Evolutionary conservation across 257 asterid species (phyloP).

Genomic region (Prunella vulgaris): DNA sequence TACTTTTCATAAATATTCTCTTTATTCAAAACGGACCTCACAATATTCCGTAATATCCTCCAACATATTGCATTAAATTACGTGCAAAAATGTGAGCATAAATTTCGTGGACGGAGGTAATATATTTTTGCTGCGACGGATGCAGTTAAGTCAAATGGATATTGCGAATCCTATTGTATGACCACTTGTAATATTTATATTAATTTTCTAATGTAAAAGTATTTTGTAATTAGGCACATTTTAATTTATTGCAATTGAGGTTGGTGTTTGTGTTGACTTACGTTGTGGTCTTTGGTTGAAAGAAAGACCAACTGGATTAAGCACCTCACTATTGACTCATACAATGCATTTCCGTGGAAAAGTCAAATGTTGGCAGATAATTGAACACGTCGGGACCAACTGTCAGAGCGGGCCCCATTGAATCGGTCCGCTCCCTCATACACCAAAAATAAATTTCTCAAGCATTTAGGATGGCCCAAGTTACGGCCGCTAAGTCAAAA

Average conservation of each 20-base stretch:
- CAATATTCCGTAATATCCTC: too few relatives aligned
- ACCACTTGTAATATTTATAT: neutral
- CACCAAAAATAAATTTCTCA: too few relatives aligned
- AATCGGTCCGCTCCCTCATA: too few relatives aligned
- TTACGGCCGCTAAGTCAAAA: too few relatives aligned
- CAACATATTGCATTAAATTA: too few relatives aligned
- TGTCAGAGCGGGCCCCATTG: too few relatives aligned
- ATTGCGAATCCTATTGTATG: neutral
- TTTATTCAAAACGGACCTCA: too few relatives aligned
- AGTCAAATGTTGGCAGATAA: neutral
- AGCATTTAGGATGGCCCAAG: too few relatives aligned
- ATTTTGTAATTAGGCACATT: neutral
- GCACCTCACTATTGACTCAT: neutral
- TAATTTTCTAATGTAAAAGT: neutral
- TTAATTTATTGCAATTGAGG: neutral
- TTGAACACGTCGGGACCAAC: neutral
- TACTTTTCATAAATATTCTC: too few relatives aligned
- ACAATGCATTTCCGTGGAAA: neutral
- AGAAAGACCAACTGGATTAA: neutral
- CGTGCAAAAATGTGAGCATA: too few relatives aligned
- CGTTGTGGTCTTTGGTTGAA: neutral
- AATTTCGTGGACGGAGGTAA: too few relatives aligned
- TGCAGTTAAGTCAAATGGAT: slow-evolving; percentile 18
- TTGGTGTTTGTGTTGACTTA: neutral
- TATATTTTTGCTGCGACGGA: neutral